phyloP scores from a whole-genome alignment of 345 rosid genomes.

The Salix koriyanagi region DNA sequence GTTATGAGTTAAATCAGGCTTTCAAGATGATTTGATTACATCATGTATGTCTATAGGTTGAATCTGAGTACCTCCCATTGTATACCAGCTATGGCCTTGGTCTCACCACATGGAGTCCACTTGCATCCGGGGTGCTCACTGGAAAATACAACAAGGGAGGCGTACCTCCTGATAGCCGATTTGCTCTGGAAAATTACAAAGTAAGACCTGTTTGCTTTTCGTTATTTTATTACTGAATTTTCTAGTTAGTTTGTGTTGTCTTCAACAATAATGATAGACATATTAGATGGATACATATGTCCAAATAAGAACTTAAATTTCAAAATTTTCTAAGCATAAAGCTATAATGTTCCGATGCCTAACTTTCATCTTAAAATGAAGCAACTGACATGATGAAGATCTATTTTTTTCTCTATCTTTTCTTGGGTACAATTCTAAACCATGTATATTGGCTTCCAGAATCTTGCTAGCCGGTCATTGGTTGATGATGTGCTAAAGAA shows the following conservation, averaged over 20 bases:
- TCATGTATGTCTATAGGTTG: constrained; percentile 51
- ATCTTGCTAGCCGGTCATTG: constrained; percentile 84
- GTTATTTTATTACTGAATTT: background rate
- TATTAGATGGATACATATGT: background rate
- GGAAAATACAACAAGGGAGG: constrained; percentile 89
- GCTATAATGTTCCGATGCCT: background rate
- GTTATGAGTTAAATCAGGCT: too few species aligned
- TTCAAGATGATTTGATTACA: too few species aligned
- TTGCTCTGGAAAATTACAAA: constrained; percentile 92
- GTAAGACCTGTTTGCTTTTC: constrained; percentile 24
- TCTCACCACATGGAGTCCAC: constrained; percentile 98
- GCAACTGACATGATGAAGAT: background rate
- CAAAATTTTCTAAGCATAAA: background rate
- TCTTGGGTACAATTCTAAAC: constrained; percentile 8
- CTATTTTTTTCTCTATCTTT: background rate
- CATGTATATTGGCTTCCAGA: constrained; percentile 36
- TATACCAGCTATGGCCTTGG: constrained; percentile 85
- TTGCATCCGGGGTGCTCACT: constrained; percentile 95
- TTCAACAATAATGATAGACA: background rate
- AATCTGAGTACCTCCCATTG: constrained; percentile 82
- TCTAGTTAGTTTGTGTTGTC: background rate
- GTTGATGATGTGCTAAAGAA: constrained; percentile 89
- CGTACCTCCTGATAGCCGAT: constrained; percentile 85
- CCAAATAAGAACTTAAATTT: background rate
- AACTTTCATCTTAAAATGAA: background rate